These are phyloP conservation scores for Populus davidiana DNA, from an alignment of 345 rosid genomes.

Conservation along the genomic window DNA sequence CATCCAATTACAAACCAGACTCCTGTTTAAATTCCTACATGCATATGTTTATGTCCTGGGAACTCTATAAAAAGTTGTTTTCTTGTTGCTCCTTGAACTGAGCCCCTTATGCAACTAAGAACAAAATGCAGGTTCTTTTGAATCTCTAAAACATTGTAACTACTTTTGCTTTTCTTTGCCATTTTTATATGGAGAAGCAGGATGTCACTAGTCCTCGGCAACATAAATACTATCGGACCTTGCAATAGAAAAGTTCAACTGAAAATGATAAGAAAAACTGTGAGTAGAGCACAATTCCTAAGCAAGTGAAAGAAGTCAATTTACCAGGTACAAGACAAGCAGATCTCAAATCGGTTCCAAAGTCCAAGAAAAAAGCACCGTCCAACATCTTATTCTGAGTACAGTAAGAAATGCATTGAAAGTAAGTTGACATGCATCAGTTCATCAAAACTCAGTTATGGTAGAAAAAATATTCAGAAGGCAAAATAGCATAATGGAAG, in stretches of 20 bases:
- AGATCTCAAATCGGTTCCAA: conserved; percentile 74
- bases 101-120: no score
- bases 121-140: no score
- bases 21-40: no score
- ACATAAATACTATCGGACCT: not conserved
- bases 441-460: not conserved
- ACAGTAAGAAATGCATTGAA: conserved; percentile 5
- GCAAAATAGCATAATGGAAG: not conserved
- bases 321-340: conserved; percentile 72
- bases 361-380: conserved; percentile 66
- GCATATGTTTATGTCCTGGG: no score
- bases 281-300: not conserved
- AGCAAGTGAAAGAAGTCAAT: conserved; percentile 21
- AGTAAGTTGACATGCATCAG: not conserved
- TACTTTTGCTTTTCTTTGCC: not conserved
- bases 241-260: not conserved
- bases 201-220: no score
- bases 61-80: no score
- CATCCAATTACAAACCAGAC: no score
- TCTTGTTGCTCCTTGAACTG: no score
- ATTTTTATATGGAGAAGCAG: no score
- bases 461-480: not conserved
- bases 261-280: not conserved
- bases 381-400: conserved; percentile 62
- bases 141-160: no score